phyloP scores from a whole-genome alignment of 257 asterid species.

The Cordia subcordata region DNA sequence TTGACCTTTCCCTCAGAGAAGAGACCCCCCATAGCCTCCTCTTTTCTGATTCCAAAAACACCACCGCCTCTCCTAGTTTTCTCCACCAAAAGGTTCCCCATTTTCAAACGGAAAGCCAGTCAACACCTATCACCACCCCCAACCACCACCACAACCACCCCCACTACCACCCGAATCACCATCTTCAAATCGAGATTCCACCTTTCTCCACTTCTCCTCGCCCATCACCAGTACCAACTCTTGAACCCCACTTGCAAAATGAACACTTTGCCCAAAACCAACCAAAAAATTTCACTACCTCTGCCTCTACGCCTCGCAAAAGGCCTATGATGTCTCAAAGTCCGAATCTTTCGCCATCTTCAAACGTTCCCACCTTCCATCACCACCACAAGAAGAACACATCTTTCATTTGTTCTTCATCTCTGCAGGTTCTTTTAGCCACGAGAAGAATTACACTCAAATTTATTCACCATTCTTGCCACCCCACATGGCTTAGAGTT shows the following conservation, averaged over 20 bases:
- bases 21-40: slow-evolving; percentile 10
- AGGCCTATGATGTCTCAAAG: slow-evolving; percentile 37
- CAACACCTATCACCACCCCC: neutral
- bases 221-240: slow-evolving; percentile 4
- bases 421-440: slow-evolving; percentile 28
- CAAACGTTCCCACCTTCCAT: slow-evolving; percentile 20
- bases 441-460: slow-evolving; percentile 35
- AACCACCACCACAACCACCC: slow-evolving; percentile 7
- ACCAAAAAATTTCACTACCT: slow-evolving; percentile 17
- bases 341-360: slow-evolving; percentile 26
- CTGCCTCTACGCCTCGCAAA: slow-evolving; percentile 31
- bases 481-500: slow-evolving; percentile 29
- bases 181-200: slow-evolving; percentile 28
- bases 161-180: slow-evolving; percentile 1
- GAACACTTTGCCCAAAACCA: slow-evolving; percentile 21
- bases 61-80: neutral
- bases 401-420: slow-evolving; percentile 25
- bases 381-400: slow-evolving; percentile 1
- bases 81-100: too few relatives aligned
- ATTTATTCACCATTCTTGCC: slow-evolving; percentile 33
- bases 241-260: slow-evolving; percentile 6
- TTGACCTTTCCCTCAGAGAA: slow-evolving; percentile 23
- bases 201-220: slow-evolving; percentile 13
- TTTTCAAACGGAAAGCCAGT: too few relatives aligned
- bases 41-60: slow-evolving; percentile 18